phyloP scores from a whole-genome alignment of 1,139 yeast genomes.

The Sugiyamaella paludigena region DNA sequence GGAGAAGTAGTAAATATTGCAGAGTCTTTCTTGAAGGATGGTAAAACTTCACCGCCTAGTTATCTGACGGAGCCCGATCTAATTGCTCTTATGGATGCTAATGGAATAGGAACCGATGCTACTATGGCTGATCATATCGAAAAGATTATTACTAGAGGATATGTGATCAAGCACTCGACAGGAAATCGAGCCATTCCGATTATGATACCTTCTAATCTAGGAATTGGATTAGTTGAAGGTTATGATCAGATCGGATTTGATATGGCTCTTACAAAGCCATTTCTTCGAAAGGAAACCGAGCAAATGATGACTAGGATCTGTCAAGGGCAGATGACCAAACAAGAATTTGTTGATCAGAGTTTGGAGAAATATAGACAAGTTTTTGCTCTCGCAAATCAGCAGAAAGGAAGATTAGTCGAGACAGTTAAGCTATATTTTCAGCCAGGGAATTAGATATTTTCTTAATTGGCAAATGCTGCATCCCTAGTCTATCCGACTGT shows the following conservation, averaged over 20 bases:
- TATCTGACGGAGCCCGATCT: conserved; percentile 90
- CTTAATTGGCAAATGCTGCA: background rate
- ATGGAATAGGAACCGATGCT: conserved; percentile 98
- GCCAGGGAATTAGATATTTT: background rate
- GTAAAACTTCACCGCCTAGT: conserved; percentile 75
- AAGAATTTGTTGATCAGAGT: conserved; percentile 56
- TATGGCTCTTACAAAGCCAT: conserved; percentile 83
- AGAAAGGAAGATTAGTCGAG: conserved; percentile 23
- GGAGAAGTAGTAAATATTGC: conserved; percentile 57
- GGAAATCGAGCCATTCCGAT: conserved; percentile 20
- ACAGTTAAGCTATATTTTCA: conserved; percentile 16
- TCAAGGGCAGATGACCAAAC: conserved; percentile 55
- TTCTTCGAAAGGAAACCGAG: conserved; percentile 76
- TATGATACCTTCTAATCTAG: conserved; percentile 76
- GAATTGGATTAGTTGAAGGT: conserved; percentile 86
- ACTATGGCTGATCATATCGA: conserved; percentile 98
- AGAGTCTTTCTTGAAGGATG: conserved; percentile 61
- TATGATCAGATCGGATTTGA: conserved; percentile 74
- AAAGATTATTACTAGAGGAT: conserved; percentile 66
- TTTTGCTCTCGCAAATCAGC: conserved; percentile 34
- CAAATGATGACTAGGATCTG: conserved; percentile 63
- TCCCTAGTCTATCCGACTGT: background rate
- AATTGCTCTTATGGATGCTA: conserved; percentile 90
- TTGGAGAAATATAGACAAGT: conserved; percentile 57
- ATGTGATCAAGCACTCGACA: conserved; percentile 48